Base-by-base conservation (phyloP, 2,329 filamentous ascomycete genomes). In the Fusarium coffeatum region DNA sequence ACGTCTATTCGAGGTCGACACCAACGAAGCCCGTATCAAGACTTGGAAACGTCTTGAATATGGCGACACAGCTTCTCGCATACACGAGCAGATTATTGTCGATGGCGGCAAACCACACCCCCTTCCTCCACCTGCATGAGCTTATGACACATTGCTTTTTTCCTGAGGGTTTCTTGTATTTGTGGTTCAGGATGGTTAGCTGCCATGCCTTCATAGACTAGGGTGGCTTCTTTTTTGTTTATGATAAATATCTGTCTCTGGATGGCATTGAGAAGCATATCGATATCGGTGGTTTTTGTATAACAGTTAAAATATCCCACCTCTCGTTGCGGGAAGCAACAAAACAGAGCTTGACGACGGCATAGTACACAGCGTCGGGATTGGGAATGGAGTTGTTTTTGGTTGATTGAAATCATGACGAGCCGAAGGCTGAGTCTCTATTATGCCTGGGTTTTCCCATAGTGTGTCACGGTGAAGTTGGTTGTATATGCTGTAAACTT, bases 1-100 rank as follows among this genome's bases (percentile, higher is more conserved):
- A 55, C 88, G 96, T 49, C 87, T 99, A 45, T 99, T 96, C 77
- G 95, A 98, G 74, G 89, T 99, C 53, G 95, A 99, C 79, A 93
- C 94, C 81, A 97, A 97, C 76, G 89, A 93, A 64, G 95, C 92
- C 10, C 88, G 93, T 48, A 94, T 99, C 72, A 89, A 88, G 50
- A 99, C 95, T 1, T 99, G 95, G 88, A 98, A 98, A 83, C 87
- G 96, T 51, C 83, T 97, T 18, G 95, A 98, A 77, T 84, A 87
- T 69, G 88, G 88, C 43, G 84, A 89, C 41, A 83, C 80, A 15
- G 78, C 78, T 20, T 80, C 84, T 43, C 84, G 83, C 37, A 79
- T 91, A 50, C 89, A 92, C 72, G 84, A 90, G 74, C 88, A 91
- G 77, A 86, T 91, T 50, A 87, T 92, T 58, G 89, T 92, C 45